Base-by-base conservation (phyloP, 164 flowering plant species). In the Saururus chinensis region DNA sequence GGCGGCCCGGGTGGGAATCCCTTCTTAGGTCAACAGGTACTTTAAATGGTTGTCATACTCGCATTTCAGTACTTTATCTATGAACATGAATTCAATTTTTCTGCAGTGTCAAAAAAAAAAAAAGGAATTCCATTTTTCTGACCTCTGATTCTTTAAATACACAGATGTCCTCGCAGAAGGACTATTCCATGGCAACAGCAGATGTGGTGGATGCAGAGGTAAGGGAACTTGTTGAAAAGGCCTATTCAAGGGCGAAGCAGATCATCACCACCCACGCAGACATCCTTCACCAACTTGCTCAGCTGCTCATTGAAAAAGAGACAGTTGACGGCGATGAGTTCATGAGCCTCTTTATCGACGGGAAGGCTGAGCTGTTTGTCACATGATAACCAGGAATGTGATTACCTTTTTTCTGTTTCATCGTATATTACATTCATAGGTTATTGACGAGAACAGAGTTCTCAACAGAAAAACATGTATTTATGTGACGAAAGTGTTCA, bases 111-210 rank as follows among this genome's bases (percentile, higher is more conserved):
- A n/a, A n/a, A n/a, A n/a, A n/a, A n/a, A n/a, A n/a, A n/a, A n/a
- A n/a, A n/a, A n/a, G n/a, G n/a, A n/a, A n/a, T n/a, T n/a, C n/a
- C 37, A 30, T 30, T 30, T 6, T 30, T 30, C 37, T 30, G 37
- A 30, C 37, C 37, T 30, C 51, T 52, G 53, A 22, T n/a, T 5
- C 7, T 51, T 57, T 60, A 22, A 25, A 48, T 51, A 40, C 51
- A 62, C 89, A 93, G 98, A 93, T 93, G 97, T 88, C 98, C 0
- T 72, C 90, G 56, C 93, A 84, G 66, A 92, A 92, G 66, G 97
- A 93, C 68, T 93, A 93, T 69, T 93, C 97, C 30, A 93, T 93
- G 98, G 97, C 97, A 48, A 93, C 98, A 3, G 98, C 98, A 1
- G 98, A 93, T 74, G 71, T 93, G 17, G 97, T 93, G 24, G 97